Evolutionary conservation across 2,329 filamentous ascomycete species (phyloP), one percentile per base, ranked within the genome.

Genomic region (Cladophialophora yegresii): DNA sequence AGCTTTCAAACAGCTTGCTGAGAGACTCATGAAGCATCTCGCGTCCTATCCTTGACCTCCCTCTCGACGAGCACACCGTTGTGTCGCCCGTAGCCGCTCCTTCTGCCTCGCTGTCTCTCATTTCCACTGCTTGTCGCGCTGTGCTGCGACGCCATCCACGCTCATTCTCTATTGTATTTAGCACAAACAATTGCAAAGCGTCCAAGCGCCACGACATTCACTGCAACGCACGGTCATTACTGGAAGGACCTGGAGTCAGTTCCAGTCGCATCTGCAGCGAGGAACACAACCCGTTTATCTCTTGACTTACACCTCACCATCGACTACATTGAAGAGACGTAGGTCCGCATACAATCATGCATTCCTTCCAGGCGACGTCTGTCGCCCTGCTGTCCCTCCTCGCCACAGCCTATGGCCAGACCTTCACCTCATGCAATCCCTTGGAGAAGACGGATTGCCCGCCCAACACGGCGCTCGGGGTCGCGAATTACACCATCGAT

Each of bases 381-480:
- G 10, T 68, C 13, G 62, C 69, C 33, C 54, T 71, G 20, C 60
- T 69, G 40, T 74, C 78, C 81, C 73, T 84, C 63, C 61, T 81
- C 9, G 73, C 83, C 61, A 76, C 84, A 50, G 80, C 81, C 54
- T 70, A 82, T 43, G 92, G 89, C 55, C 93, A 97, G 76, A 92
- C 92, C 33, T 86, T 78, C 62, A 92, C 90, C 7, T 76, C 82
- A 49, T 98, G 93, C 81, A 88, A 96, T 73, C 93, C 93, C 4
- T 82, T 89, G 72, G 84, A 92, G 69, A 77, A 79, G 65, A 86
- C 83, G 50, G 77, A 80, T 69, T 96, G 92, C 75, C 86, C 89
- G 1, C 76, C 86, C 47, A 84, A 95, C 75, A 82, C 86, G 1
- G 92, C 90, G 12, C 83, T 96, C 20, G 86, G 88, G 62, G 85